Evolutionary conservation across 805 yeast species (phyloP), one percentile per base, ranked within the genome.

Genomic region (Wickerhamomyces xylosicus): DNA sequence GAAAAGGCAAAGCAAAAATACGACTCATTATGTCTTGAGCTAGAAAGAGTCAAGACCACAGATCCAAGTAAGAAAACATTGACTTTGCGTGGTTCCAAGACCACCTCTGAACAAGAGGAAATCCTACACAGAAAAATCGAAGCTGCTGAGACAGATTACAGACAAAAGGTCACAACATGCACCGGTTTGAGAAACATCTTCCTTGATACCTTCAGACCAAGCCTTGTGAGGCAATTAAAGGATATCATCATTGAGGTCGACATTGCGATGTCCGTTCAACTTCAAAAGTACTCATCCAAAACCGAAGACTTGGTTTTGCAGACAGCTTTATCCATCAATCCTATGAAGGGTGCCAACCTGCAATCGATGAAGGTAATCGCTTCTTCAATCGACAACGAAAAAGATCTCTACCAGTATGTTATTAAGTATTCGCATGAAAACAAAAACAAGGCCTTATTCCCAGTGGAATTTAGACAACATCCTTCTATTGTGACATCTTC

Each of bases 1-100:
- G 95, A 85, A 47, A 90, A 90, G 71, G 94, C 97, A 14, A 85
- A 83, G 58, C 49, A 64, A 28, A 78, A 77, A 56, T 90, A 92
- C 57, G 75, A 74, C 53, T 77, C 84, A 38, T 62, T 87, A 19
- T 86, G 96, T 52, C 82, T 78, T 39, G 97, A 92, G 49, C 72
- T 85, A 58, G 97, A 90, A 48, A 79, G 82, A 49, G 69, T 87
- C 34, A 77, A 81, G 53, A 70, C 77, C 33, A 72, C 85, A 0
- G 97, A 90, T 55, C 95, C 95, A 17, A 71, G 81, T 41, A 85
- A 83, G 58, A 85, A 85, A 49, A 81, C 83, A 45, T 78, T 89
- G 37, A 76, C 90, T 2, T 70, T 92, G 55, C 85, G 85, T 54
- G 81, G 83, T 43, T 74, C 85, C 32, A 81, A 80, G 47, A 78